Evolutionary conservation across 1,284 basidiomycete species (phyloP).

Genomic region (Megacollybia platyphylla): DNA sequence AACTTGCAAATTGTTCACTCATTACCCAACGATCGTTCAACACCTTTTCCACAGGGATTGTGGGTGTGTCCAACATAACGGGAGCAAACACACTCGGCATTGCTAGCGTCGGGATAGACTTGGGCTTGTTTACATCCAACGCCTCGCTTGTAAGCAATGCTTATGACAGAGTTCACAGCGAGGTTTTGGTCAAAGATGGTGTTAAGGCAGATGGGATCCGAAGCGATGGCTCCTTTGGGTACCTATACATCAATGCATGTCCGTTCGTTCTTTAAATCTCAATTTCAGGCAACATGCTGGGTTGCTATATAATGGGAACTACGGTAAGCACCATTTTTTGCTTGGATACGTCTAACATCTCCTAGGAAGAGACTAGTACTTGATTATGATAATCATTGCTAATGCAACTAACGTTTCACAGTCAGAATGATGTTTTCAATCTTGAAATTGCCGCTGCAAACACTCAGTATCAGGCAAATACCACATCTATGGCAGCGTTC

Average conservation of each 20-base stretch:
- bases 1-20: neutral
- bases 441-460: constrained; percentile 37
- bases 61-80: neutral
- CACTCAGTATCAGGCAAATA: constrained; percentile 33
- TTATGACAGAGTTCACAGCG: constrained; percentile 8
- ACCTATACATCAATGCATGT: neutral
- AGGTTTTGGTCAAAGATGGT: constrained; percentile 31
- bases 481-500: constrained; percentile 27
- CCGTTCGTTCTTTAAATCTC: neutral
- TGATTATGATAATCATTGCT: neutral
- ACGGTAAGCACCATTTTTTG: constrained; percentile 12
- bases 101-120: neutral
- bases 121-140: neutral
- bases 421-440: constrained; percentile 36
- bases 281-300: constrained; percentile 37
- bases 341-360: neutral
- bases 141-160: neutral
- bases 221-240: constrained; percentile 45
- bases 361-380: neutral
- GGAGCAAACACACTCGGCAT: neutral
- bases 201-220: constrained; percentile 44
- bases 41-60: neutral
- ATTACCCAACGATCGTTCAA: neutral
- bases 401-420: constrained; percentile 9
- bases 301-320: constrained; percentile 51